Base-by-base conservation (phyloP, 768 basidiomycete species). In the Terana coerulea region DNA sequence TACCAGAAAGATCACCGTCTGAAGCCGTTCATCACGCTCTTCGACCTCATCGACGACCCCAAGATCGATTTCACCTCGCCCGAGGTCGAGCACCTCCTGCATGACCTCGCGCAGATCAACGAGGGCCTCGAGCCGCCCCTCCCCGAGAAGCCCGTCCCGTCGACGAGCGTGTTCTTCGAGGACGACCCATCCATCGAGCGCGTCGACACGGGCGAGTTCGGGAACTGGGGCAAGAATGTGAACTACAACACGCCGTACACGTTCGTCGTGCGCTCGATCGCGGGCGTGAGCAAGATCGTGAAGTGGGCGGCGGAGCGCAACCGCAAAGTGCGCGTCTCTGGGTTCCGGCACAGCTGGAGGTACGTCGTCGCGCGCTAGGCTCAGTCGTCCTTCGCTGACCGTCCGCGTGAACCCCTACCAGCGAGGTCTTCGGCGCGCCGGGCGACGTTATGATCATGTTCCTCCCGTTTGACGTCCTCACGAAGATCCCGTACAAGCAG, bases 291-390 rank as follows among this genome's bases (percentile, higher is more conserved):
- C 24, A 40, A 54, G 39, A 36, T 57, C n/a, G 56, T 57, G 15
- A 52, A 51, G 25, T 57, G 56, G 56, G 56, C 56, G 17, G 47
- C 42, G 14, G 2, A 22, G n/a, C 31, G 40, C 22, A 43, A 46
- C 22, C 42, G 26, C 29, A 50, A 53, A 17, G 52, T 57, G 2
- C 56, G 56, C 17, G 56, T 57, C 17, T 47, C 56, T 8, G 56
- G 56, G 10, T 57, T 57, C 44, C 40, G 56, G 14, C 56, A 57
- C 30, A 53, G 52, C 21, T 57, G 56, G 56, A 49, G 34, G 56
- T 57, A 50, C 8, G 49, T 33, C 29, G 19, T 31, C 15, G 29
- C n/a, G 9, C 14, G 10, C 19, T 33, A 22, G 17, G 2, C 1
- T 46, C 14, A 29, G 17, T 33, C 29, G 24, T 11, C 34, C 6